Evolutionary conservation across 163 green algal genomes (phyloP).

Genomic region (Coccomyxa subellipsoidea): DNA sequence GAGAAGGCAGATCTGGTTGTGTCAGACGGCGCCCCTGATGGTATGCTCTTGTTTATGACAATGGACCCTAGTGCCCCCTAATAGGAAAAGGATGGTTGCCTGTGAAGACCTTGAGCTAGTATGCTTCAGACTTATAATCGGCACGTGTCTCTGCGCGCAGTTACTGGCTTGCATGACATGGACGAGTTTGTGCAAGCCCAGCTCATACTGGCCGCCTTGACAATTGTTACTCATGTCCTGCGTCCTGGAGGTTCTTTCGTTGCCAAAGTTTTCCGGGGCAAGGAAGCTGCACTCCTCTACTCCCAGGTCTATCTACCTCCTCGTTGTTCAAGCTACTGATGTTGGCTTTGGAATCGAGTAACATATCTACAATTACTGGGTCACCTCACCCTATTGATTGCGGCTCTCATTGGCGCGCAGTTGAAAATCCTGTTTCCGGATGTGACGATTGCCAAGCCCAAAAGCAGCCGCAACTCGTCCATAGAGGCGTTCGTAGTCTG

Average conservation of each 20-base stretch:
- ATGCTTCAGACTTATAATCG: no score
- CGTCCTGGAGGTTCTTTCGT: slow-evolving; percentile 85
- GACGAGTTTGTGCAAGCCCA: slow-evolving; percentile 97
- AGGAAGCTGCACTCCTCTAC: slow-evolving; percentile 90
- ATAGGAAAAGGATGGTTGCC: no score
- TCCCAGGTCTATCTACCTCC: slow-evolving; percentile 49
- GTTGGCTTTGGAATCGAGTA: no score
- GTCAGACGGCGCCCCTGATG: slow-evolving; percentile 94
- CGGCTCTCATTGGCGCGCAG: slow-evolving; percentile 30
- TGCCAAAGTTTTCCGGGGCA: slow-evolving; percentile 94
- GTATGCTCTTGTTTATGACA: no score
- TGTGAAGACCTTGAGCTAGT: no score
- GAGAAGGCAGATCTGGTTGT: slow-evolving; percentile 91
- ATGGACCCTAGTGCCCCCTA: no score
- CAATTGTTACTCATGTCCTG: slow-evolving; percentile 83
- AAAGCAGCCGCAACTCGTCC: slow-evolving; percentile 87
- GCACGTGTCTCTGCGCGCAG: slow-evolving; percentile 49
- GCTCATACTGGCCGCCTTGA: slow-evolving; percentile 90
- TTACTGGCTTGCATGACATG: slow-evolving; percentile 98
- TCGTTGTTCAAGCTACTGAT: no score
- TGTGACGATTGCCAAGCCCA: slow-evolving; percentile 93
- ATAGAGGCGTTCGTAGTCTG: slow-evolving; percentile 98
- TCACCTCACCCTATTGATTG: no score
- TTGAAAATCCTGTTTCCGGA: slow-evolving; percentile 87
- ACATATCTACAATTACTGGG: no score